Evolutionary conservation across 495 filamentous ascomycete genomes (phyloP).

Genomic region (Bacidia gigantensis): DNA sequence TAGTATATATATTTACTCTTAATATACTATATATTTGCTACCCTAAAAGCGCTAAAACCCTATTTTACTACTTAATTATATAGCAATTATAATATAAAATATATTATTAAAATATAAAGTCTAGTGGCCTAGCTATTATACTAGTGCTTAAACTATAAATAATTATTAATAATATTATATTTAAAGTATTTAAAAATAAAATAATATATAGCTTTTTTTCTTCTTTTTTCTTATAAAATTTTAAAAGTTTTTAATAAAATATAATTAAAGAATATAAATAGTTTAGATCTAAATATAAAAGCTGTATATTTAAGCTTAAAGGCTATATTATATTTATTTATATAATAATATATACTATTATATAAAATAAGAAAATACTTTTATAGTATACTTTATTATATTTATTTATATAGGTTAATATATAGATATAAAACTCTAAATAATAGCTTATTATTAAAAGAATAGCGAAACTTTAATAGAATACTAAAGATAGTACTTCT

Average conservation of each 20-base stretch:
- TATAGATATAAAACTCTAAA: too few relatives aligned
- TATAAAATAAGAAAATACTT: neutral
- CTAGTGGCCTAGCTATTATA: neutral
- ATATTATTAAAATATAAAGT: neutral
- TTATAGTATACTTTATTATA: neutral
- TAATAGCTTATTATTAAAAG: neutral
- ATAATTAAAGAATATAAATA: neutral
- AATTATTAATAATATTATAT: constrained; percentile 1
- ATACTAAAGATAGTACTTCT: too few relatives aligned
- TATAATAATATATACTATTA: neutral
- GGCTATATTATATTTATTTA: neutral
- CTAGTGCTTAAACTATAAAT: neutral
- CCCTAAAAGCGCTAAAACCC: neutral
- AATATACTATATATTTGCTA: neutral
- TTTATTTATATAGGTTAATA: neutral
- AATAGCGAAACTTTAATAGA: neutral
- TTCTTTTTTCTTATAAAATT: constrained; percentile 3
- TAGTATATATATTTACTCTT: neutral
- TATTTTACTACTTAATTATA: neutral
- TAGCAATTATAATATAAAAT: neutral
- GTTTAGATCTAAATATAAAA: neutral
- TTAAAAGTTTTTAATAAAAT: constrained; percentile 1
- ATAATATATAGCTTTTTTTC: constrained; percentile 2
- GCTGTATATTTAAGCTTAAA: neutral
- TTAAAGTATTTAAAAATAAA: constrained; percentile 1